These are phyloP conservation scores for Bassia scoparia DNA, from an alignment of 148 eudicot species.

Conservation along the genomic window DNA sequence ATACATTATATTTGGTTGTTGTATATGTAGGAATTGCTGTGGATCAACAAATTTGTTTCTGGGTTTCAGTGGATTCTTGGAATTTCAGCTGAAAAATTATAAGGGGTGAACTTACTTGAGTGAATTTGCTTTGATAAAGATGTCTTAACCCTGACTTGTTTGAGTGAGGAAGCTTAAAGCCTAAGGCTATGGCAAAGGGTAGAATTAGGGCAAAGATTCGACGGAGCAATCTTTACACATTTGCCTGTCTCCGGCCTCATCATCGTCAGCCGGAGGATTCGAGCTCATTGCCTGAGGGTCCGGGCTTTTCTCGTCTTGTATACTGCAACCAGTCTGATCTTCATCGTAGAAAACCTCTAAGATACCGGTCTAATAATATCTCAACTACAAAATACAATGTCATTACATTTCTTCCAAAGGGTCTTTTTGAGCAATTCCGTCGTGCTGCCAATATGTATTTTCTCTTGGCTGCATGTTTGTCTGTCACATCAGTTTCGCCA, in stretches of 20 bases:
- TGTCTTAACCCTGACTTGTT: constrained; percentile 22
- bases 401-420: constrained; percentile 73
- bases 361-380: constrained; percentile 66
- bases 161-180: constrained; percentile 23
- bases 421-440: constrained; percentile 86
- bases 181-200: constrained; percentile 49
- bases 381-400: constrained; percentile 84
- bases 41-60: constrained; percentile 13
- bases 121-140: constrained; percentile 13
- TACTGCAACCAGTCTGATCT: constrained; percentile 63
- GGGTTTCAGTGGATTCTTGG: constrained; percentile 12
- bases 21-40: constrained; percentile 24
- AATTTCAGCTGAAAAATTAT: constrained; percentile 2
- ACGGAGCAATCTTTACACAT: constrained; percentile 71
- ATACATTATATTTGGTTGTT: background rate
- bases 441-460: constrained; percentile 94
- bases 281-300: constrained; percentile 47
- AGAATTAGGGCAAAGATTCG: constrained; percentile 66
- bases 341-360: constrained; percentile 61
- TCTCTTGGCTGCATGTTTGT: constrained; percentile 67
- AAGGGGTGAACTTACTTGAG: constrained; percentile 5
- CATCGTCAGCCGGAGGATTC: constrained; percentile 29
- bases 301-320: constrained; percentile 68
- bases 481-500: constrained; percentile 70
- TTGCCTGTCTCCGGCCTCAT: constrained; percentile 47